Conservation (phyloP, 148 eudicot genomes). For the Rhododendron griersonianum region DNA sequence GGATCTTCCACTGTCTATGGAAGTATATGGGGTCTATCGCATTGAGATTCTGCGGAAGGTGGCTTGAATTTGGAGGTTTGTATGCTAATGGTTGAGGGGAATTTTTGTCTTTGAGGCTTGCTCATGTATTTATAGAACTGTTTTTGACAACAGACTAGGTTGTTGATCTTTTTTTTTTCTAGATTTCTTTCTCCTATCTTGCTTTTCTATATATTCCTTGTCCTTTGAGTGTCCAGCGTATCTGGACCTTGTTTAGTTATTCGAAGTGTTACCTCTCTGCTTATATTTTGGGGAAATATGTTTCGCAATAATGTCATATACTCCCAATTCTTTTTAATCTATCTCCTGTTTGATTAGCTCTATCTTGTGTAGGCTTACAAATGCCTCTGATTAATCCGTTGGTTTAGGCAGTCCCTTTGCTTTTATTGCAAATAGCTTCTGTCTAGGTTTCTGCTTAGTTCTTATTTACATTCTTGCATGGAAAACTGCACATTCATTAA, state of each 20-base stretch:
- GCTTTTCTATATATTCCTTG: neutral
- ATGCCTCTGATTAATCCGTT: too few species aligned
- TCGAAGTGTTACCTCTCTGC: neutral
- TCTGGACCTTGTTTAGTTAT: neutral
- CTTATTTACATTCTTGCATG: neutral
- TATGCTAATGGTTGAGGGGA: neutral
- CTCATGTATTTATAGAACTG: neutral
- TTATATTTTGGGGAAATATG: neutral
- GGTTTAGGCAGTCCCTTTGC: too few species aligned
- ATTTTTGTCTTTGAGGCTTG: neutral
- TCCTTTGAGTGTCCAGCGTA: neutral
- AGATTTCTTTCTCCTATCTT: neutral
- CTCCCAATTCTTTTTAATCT: neutral
- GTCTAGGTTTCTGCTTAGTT: neutral
- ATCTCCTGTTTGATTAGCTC: neutral
- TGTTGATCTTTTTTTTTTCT: neutral
- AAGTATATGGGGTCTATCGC: neutral
- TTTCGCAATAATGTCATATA: neutral
- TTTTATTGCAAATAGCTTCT: neutral
- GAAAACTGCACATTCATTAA: neutral
- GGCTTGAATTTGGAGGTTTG: neutral
- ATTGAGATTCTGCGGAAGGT: neutral
- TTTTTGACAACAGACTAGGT: neutral
- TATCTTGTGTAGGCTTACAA: neutral
- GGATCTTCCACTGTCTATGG: neutral